Evolutionary conservation across 805 yeast genomes (phyloP).

Genomic region (Clavispora carvajalis): DNA sequence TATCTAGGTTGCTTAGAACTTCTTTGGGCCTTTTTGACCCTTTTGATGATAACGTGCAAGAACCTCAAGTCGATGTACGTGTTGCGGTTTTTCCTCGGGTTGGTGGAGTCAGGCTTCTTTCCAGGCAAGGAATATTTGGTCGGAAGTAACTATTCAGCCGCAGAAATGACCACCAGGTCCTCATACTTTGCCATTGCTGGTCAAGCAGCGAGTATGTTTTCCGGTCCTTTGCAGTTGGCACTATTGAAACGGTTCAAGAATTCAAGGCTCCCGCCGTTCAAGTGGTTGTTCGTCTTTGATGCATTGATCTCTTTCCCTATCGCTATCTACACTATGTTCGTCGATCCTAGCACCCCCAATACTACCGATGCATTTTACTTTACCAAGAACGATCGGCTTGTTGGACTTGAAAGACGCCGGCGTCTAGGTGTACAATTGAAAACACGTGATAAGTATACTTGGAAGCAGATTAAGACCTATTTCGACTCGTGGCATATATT

Average conservation of each 20-base stretch:
- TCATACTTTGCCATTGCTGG: constrained; percentile 28
- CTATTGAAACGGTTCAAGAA: constrained; percentile 20
- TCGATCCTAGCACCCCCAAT: constrained; percentile 31
- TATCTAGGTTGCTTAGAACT: constrained; percentile 42
- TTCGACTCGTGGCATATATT: constrained; percentile 47
- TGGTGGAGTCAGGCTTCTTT: constrained; percentile 45
- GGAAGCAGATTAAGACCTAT: constrained; percentile 34
- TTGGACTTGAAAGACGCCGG: constrained; percentile 42
- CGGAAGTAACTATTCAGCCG: constrained; percentile 25
- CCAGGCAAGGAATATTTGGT: constrained; percentile 56
- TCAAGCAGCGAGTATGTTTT: constrained; percentile 22
- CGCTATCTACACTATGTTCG: constrained; percentile 27
- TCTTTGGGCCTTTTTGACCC: constrained; percentile 35
- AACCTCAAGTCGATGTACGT: constrained; percentile 10
- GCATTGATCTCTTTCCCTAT: constrained; percentile 30
- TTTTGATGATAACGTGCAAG: constrained; percentile 21
- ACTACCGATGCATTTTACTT: constrained; percentile 30
- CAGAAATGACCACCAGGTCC: constrained; percentile 25
- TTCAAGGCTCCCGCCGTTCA: constrained; percentile 23
- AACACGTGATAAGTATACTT: constrained; percentile 36
- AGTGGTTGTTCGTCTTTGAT: constrained; percentile 32
- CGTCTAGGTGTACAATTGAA: constrained; percentile 33
- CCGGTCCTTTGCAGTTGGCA: constrained; percentile 31
- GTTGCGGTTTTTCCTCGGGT: constrained; percentile 26
- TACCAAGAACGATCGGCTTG: constrained; percentile 23